A percentile compares a stretch with the other conserved stretches of the same genome.
Evolutionary conservation across 2,329 filamentous ascomycete species (phyloP).

Genomic region (Balansia obtecta): DNA sequence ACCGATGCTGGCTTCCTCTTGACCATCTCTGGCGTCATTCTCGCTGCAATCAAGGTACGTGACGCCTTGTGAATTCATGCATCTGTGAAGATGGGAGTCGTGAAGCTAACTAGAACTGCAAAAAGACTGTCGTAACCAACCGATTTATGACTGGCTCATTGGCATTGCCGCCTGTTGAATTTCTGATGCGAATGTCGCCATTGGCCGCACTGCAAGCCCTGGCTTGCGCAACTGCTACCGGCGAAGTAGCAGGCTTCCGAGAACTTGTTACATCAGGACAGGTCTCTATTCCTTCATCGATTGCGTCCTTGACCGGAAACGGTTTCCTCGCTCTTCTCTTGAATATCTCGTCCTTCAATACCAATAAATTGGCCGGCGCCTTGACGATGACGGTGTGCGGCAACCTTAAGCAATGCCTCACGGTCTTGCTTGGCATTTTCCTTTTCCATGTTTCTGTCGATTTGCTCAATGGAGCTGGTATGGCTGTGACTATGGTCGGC

Average conservation of each 20-base stretch:
- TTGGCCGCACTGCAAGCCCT: slow-evolving; percentile 44
- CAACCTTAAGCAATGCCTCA: slow-evolving; percentile 46
- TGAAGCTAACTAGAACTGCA: neutral
- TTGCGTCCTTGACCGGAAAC: slow-evolving; percentile 35
- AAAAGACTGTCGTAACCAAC: slow-evolving; percentile 46
- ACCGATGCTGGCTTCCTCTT: slow-evolving; percentile 43
- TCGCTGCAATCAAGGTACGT: slow-evolving; percentile 41
- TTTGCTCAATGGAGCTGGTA: slow-evolving; percentile 41
- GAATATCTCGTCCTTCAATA: slow-evolving; percentile 44
- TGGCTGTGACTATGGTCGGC: slow-evolving; percentile 40
- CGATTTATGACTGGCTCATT: slow-evolving; percentile 50
- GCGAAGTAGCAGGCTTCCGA: slow-evolving; percentile 35
- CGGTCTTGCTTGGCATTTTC: slow-evolving; percentile 39
- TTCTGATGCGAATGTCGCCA: slow-evolving; percentile 50
- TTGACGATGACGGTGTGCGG: slow-evolving; percentile 48
- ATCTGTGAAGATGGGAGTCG: neutral
- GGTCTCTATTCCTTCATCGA: slow-evolving; percentile 21
- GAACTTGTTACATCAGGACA: slow-evolving; percentile 22
- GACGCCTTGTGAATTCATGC: neutral
- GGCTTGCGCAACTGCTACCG: slow-evolving; percentile 36
- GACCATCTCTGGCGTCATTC: slow-evolving; percentile 39
- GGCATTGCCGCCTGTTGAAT: slow-evolving; percentile 43
- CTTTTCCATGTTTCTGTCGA: slow-evolving; percentile 39
- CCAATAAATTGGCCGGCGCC: slow-evolving; percentile 44
- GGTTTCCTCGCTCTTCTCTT: slow-evolving; percentile 41